Conservation (phyloP, 2,329 filamentous ascomycete genomes). For the Xylariaceae sp. region DNA sequence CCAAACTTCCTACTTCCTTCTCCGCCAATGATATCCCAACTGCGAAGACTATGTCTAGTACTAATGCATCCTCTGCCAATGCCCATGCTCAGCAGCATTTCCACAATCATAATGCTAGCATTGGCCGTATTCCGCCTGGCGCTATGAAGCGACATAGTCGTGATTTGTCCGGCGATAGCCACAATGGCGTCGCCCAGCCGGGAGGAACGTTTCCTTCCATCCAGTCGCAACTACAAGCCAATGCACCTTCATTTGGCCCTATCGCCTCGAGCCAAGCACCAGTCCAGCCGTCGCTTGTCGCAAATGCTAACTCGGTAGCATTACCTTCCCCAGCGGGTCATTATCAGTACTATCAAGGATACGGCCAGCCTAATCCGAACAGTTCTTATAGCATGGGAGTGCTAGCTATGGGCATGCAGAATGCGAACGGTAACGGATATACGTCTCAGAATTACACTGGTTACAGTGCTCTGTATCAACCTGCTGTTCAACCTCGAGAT, state of each 20-base stretch:
- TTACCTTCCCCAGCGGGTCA: constrained; percentile 12
- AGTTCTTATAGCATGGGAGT: constrained; percentile 48
- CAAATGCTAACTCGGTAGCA: constrained; percentile 13
- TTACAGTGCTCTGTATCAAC: constrained; percentile 51
- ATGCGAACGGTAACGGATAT: constrained; percentile 53
- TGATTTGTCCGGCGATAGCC: constrained; percentile 58
- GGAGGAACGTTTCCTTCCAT: constrained; percentile 52
- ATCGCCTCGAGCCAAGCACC: constrained; percentile 40
- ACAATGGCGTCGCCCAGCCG: constrained; percentile 37
- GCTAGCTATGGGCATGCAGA: constrained; percentile 63
- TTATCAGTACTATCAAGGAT: constrained; percentile 27
- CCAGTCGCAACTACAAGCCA: constrained; percentile 73
- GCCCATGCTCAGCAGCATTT: constrained; percentile 60
- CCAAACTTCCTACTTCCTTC: constrained; percentile 81
- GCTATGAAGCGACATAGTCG: constrained; percentile 67
- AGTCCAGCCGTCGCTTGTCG: constrained; percentile 28
- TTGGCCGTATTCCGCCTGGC: constrained; percentile 71
- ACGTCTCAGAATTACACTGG: constrained; percentile 54
- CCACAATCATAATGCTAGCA: constrained; percentile 76
- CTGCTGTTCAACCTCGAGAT: constrained; percentile 56
- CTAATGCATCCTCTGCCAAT: constrained; percentile 39
- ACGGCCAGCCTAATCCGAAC: constrained; percentile 31
- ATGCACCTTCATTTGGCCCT: constrained; percentile 73
- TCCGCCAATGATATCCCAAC: constrained; percentile 87
- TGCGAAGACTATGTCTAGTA: constrained; percentile 57